Percentiles rank a stretch among this genome's conserved stretches.
Conservation (phyloP, 345 rosid genomes). For the Eucalyptus cloeziana region DNA sequence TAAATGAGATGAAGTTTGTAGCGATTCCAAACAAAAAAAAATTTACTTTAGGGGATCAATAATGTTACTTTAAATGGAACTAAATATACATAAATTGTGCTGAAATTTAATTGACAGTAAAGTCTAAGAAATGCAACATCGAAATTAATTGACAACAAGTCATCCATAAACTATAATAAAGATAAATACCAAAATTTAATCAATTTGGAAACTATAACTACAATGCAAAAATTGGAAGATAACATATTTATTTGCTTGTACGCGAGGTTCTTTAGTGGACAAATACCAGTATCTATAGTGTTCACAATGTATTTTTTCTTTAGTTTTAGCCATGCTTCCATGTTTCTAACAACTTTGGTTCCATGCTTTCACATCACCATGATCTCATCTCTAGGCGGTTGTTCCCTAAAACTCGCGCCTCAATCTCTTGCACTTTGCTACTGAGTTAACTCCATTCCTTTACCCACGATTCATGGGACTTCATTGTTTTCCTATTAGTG, state of each 20-base stretch:
- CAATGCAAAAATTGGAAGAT: background rate
- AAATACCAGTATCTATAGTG: rapidly evolving
- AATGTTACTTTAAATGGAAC: background rate
- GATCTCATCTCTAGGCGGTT: background rate
- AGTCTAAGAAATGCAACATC: background rate
- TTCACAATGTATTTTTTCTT: background rate
- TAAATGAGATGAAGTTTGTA: background rate
- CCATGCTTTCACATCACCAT: background rate
- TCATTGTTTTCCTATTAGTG: rapidly evolving
- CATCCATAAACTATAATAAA: background rate
- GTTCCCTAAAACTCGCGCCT: background rate
- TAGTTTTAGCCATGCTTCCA: background rate
- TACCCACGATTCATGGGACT: background rate
- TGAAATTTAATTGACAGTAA: rapidly evolving
- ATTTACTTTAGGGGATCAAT: background rate
- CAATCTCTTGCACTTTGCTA: background rate
- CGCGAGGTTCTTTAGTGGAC: background rate
- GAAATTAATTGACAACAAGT: rapidly evolving
- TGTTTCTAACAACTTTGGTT: background rate
- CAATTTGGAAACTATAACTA: too few relatives aligned
- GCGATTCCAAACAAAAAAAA: background rate
- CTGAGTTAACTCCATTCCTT: background rate
- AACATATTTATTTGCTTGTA: too few relatives aligned
- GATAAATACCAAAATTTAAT: background rate
- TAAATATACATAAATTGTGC: rapidly evolving